Base-by-base conservation (phyloP, 208 protist genomes). In the Crithidia expoeki region DNA sequence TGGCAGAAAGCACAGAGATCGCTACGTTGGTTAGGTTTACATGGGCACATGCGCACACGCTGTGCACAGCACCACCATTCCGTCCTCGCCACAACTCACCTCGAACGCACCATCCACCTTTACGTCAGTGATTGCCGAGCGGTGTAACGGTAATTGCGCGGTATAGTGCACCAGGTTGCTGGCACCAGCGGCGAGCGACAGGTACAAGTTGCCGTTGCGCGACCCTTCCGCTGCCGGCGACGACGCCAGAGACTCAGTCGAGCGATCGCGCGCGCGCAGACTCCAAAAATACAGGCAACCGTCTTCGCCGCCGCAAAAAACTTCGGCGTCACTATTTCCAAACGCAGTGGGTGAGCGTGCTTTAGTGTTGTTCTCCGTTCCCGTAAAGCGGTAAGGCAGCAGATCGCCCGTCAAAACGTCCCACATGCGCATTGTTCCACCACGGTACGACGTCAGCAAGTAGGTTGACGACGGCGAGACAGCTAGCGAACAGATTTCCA, bases 281-380 rank as follows among this genome's bases (percentile, higher is more conserved):
- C 87, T 83, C 90, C 90, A 95, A 25, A 93, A 84, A 63, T 85
- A 90, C 9, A 95, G 49, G 27, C 69, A 86, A 27, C 90, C 90
- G 57, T 92, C 81, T 23, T 92, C 85, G 62, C 81, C 80, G 14
- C 86, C 84, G 34, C 83, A 86, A 42, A 84, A 88, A 34, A 95
- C 62, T 49, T 89, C 81, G 32, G 74, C 60, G 74, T 92, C 86
- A 50, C 75, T 65, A 51, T 66, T 68, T 27, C 86, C 85, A 74
- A 95, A 95, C 10, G 77, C 64, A 2, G 85, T 74, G 30, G 81
- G 80, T 11, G 72, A 69, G 63, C 78, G 66, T 17, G 76, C 72
- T 44, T 83, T 78, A 4, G 77, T 89, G 69, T 88, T 85, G 67
- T 85, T 86, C 59, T 93, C 85, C 21, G 83, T 63, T 5, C 86